Evolutionary conservation across 495 filamentous ascomycete genomes (phyloP), one percentile per base, ranked within the genome.

Genomic region (Aspergillus wentii): DNA sequence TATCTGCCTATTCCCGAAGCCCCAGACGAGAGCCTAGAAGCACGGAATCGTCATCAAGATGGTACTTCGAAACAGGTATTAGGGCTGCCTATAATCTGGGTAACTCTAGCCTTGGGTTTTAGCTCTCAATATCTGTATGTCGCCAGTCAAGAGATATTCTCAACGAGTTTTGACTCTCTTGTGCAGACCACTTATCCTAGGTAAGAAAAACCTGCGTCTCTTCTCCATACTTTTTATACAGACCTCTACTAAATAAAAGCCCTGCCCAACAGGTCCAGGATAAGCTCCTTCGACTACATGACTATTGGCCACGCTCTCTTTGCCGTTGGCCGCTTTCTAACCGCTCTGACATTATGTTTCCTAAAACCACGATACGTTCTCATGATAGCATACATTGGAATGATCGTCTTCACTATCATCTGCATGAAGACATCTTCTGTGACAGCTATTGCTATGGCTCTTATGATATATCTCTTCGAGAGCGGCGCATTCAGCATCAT

Each of bases 1-100:
- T 49, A 85, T 22, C 69, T 74, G 4, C 66, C 66, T 0, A 82
- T 87, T 25, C 82, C 82, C 18, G 82, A 87, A 57, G 75, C 86
- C 48, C 85, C 82, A 3, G 83, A 85, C 85, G 79, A 75, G 68
- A 16, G 68, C 69, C 23, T 74, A 72, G 40, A 69, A 72, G 37
- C 56, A 62, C 38, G 61, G 53, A 67, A 71, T 37, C 66, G 71
- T 14, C 59, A 74, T 35, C 63, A 61, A 18, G 66, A 66, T 20
- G 72, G 73, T 41, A 73, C 79, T 40, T 62, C 61, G 36, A 60
- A 69, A 3, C 66, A 58, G 23, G 60, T 70, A 13, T 17, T 54
- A n/a, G 64, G 67, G 0, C 27, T 78, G 30, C 65, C 65, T 1
- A 66, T 82, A 15, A 63, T 80, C 16, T 79, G 71, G 64, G 37